Evolutionary conservation across 345 rosid species (phyloP).

Genomic region (Mallotus nudiflorus): DNA sequence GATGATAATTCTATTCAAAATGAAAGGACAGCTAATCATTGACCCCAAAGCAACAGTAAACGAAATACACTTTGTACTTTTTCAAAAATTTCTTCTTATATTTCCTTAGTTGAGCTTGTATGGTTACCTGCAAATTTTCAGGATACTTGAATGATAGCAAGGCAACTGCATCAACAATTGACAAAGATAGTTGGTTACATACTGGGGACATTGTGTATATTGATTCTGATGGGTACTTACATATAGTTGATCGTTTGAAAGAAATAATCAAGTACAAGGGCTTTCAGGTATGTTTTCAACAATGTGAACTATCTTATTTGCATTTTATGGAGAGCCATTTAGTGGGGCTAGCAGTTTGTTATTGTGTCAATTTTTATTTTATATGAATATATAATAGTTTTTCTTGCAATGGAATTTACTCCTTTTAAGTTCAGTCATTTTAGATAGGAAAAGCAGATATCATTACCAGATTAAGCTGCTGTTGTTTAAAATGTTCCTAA

Average conservation of each 20-base stretch:
- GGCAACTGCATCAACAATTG: slow-evolving; percentile 56
- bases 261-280: slow-evolving; percentile 91
- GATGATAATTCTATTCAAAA: background rate
- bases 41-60: background rate
- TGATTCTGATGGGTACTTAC: slow-evolving; percentile 72
- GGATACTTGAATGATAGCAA: slow-evolving; percentile 66
- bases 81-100: background rate
- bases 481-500: background rate
- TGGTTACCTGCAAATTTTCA: slow-evolving; percentile 21
- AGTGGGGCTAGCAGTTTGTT: background rate
- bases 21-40: background rate
- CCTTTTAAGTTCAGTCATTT: background rate
- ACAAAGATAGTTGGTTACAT: slow-evolving; percentile 75
- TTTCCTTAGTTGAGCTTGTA: background rate
- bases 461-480: background rate
- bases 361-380: background rate
- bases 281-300: slow-evolving; percentile 55
- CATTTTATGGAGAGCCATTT: background rate
- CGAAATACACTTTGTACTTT: background rate
- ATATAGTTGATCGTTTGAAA: slow-evolving; percentile 67
- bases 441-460: background rate
- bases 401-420: background rate
- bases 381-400: background rate
- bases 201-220: slow-evolving; percentile 84
- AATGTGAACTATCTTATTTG: background rate